Evolutionary conservation across 345 rosid genomes (phyloP).

Genomic region (Eucalyptus rudis): DNA sequence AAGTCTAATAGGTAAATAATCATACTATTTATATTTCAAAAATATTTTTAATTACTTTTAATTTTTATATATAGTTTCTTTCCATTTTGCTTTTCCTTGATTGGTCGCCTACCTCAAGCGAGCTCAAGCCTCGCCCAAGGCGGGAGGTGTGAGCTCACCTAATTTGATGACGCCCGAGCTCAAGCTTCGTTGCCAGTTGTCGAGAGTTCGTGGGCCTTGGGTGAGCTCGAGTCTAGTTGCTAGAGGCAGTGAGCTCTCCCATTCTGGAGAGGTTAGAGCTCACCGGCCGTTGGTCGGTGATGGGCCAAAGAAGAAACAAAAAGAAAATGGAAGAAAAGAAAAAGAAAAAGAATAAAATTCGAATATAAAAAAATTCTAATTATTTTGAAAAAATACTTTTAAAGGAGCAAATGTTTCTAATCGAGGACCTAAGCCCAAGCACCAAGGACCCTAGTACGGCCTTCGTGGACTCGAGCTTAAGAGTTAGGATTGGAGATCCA

Average conservation of each 20-base stretch:
- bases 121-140: not conserved
- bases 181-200: not conserved
- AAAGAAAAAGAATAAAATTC: too few species aligned
- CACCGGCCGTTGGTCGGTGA: not conserved
- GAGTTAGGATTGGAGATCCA: not conserved
- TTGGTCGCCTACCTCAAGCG: rapidly evolving
- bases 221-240: not conserved
- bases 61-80: too few species aligned
- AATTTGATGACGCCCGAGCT: too few species aligned
- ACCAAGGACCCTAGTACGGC: too few species aligned
- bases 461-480: not conserved
- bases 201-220: rapidly evolving
- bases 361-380: too few species aligned
- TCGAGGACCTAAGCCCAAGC: rapidly evolving
- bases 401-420: not conserved
- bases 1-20: not conserved
- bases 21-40: not conserved
- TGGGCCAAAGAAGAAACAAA: not conserved
- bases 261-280: not conserved
- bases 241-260: not conserved
- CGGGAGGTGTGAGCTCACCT: too few species aligned
- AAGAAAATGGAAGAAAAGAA: too few species aligned
- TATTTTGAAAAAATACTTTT: too few species aligned
- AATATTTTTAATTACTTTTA: too few species aligned
- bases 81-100: not conserved